Evolutionary conservation across 2,329 filamentous ascomycete species (phyloP), one percentile per base, ranked within the genome.

Genomic region (Curvularia spicifera): DNA sequence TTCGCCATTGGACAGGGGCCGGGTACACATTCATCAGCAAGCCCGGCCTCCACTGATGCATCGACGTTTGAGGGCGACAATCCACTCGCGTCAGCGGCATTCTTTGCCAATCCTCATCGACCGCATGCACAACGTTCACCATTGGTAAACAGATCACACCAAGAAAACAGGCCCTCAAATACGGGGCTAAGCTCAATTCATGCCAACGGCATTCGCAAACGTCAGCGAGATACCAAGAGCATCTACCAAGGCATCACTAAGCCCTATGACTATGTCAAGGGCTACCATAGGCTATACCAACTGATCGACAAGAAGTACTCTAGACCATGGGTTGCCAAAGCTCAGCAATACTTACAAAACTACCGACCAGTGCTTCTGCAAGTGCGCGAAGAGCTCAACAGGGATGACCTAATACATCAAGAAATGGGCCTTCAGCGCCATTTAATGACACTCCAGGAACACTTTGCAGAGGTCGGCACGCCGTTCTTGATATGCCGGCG

Each of bases 391-490:
- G 93, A 91, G n/a, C 81, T 98, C 60, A 93, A 92, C 64, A 84
- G 89, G 18, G 89, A 95, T 70, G 95, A 99, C 76, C 82, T 98
- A 28, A 88, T 99, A 22, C 97, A 98, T 76, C 97, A 97, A 90
- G 95, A 99, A 76, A 96, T 96, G 78, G 96, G 91, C 71, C 92
- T 98, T 73, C 95, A 99, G 77, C 87, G 95, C 37, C 96, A 92
- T 0, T 82, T 98, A 10, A 92, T 93, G 71, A 93, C 97, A 74
- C 96, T 96, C 70, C 92, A 98, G 73, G 92, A 96, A 64, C 90
- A 96, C 66, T 90, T 97, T 81, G 88, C 91, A 56, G 88, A 92
- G 63, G 92, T 90, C 60, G 92, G 92, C 39, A 96, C 93, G 4
- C 95, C 95, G 0, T 96, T 93, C 0, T 87, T 99, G 57, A 91